Percentiles rank a stretch among this genome's conserved stretches.
Conservation (phyloP, 2,329 filamentous ascomycete species). For the Ophiocordyceps camponoti-leonardi region DNA sequence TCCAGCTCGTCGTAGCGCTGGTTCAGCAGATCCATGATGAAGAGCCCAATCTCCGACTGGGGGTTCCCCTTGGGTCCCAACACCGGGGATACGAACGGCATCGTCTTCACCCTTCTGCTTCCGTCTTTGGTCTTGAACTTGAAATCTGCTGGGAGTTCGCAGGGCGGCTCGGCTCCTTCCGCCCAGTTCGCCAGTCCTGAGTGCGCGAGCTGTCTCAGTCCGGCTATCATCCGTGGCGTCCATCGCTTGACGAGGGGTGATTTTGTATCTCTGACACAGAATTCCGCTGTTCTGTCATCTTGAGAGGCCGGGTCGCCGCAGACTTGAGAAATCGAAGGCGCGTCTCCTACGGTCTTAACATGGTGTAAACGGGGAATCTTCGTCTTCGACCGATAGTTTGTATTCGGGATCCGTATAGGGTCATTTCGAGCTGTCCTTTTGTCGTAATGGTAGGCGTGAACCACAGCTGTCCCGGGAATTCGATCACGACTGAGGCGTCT, state of each 20-base stretch:
- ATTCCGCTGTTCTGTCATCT: neutral
- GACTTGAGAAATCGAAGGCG: neutral
- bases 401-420: neutral
- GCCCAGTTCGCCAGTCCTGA: neutral
- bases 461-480: neutral
- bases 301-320: neutral
- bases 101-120: neutral
- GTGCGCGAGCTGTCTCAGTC: neutral
- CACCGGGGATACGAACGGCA: neutral
- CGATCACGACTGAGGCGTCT: neutral
- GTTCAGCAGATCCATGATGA: neutral
- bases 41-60: neutral
- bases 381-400: neutral
- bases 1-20: neutral
- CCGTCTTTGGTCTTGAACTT: neutral
- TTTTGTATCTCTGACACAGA: too few species aligned
- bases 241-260: neutral
- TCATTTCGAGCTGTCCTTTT: neutral
- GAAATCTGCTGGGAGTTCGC: neutral
- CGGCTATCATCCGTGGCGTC: neutral
- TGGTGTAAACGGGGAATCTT: too few species aligned
- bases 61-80: neutral
- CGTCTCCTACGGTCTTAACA: too few species aligned
- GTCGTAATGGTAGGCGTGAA: neutral
- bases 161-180: neutral